Conservation (phyloP, 441 rosid species). For the Biscutella laevigata region DNA sequence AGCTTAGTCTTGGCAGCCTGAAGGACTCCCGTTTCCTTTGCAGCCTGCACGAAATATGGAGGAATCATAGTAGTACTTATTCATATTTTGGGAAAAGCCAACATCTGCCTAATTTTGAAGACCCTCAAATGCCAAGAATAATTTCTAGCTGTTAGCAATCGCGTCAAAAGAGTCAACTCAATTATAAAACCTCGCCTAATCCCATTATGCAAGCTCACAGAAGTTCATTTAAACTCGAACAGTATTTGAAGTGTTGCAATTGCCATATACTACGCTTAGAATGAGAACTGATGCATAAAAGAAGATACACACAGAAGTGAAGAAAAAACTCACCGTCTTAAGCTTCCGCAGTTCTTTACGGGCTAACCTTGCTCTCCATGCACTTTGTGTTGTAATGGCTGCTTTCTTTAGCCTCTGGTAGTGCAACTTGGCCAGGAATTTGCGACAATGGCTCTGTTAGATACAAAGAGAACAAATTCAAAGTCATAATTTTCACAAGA, state of each 20-base stretch:
- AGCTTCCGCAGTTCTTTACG: constrained; percentile 65
- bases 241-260: not conserved
- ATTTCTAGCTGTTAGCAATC: constrained; percentile 7
- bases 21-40: constrained; percentile 89
- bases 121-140: constrained; percentile 6
- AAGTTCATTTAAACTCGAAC: not conserved
- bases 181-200: not conserved
- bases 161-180: not conserved
- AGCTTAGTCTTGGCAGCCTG: constrained; percentile 82
- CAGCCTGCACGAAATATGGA: constrained; percentile 48
- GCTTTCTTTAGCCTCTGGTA: constrained; percentile 60
- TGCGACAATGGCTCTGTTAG: constrained; percentile 63
- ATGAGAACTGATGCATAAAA: not conserved
- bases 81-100: constrained; percentile 1
- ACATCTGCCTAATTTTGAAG: constrained; percentile 11
- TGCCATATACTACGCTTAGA: constrained; percentile 4
- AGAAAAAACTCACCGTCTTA: constrained; percentile 49
- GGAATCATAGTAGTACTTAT: not conserved
- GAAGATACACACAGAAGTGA: constrained; percentile 14
- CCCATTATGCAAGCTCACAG: not conserved
- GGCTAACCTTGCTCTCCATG: constrained; percentile 77
- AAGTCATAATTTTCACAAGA: not conserved
- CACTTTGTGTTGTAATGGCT: constrained; percentile 62
- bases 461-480: constrained; percentile 21
- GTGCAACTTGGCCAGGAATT: constrained; percentile 44